A percentile compares a stretch with the other conserved stretches of the same genome.
Evolutionary conservation across 495 filamentous ascomycete species (phyloP).

Genomic region (Xylaria castorea): DNA sequence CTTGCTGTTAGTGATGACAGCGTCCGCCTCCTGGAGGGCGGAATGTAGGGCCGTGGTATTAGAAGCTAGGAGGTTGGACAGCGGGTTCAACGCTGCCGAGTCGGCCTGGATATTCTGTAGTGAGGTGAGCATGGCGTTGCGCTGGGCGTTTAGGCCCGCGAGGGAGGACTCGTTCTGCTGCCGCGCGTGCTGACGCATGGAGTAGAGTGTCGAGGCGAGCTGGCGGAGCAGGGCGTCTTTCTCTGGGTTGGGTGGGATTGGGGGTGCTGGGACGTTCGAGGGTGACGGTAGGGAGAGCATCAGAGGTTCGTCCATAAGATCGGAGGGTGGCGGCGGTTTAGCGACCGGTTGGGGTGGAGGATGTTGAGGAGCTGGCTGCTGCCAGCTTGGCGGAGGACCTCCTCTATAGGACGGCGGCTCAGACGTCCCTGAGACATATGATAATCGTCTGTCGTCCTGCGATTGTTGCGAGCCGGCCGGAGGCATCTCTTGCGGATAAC

Average conservation of each 20-base stretch:
- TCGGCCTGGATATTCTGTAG: constrained; percentile 73
- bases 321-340: constrained; percentile 64
- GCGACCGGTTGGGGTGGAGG: constrained; percentile 40
- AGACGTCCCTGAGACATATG: constrained; percentile 27
- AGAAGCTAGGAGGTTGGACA: constrained; percentile 71
- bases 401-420: constrained; percentile 31
- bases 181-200: constrained; percentile 68
- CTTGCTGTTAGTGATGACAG: constrained; percentile 64
- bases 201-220: constrained; percentile 70
- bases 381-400: constrained; percentile 36
- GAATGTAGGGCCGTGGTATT: constrained; percentile 81
- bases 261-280: constrained; percentile 65
- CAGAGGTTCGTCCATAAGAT: constrained; percentile 73
- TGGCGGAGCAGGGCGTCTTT: constrained; percentile 87
- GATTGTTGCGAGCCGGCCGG: constrained; percentile 33
- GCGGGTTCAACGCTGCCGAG: constrained; percentile 68
- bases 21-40: constrained; percentile 78
- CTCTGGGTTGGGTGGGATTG: constrained; percentile 94
- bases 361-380: constrained; percentile 34
- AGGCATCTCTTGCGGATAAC: constrained; percentile 35
- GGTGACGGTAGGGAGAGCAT: constrained; percentile 68
- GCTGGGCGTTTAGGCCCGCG: constrained; percentile 78
- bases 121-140: constrained; percentile 73
- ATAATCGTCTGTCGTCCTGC: constrained; percentile 34
- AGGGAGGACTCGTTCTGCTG: constrained; percentile 73